Evolutionary conservation across 2,329 filamentous ascomycete species (phyloP).

Genomic region (Lachnellula willkommii): DNA sequence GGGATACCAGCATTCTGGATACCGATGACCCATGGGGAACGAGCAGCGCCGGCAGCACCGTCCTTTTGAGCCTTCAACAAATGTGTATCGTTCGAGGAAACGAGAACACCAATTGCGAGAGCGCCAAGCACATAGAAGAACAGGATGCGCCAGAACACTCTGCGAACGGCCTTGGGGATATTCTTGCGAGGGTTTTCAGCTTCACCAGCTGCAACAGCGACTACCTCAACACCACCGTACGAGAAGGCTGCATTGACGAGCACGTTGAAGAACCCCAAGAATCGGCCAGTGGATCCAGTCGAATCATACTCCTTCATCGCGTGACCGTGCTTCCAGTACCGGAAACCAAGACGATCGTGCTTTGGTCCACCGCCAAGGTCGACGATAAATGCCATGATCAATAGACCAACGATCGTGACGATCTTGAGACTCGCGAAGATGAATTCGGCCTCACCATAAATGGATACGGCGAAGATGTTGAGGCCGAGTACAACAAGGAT

Average conservation of each 20-base stretch:
- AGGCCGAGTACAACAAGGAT: constrained; percentile 33
- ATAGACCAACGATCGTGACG: constrained; percentile 50
- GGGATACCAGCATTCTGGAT: constrained; percentile 61
- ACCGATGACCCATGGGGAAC: constrained; percentile 67
- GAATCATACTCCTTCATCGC: constrained; percentile 38
- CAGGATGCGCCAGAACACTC: constrained; percentile 55
- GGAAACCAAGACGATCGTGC: constrained; percentile 55
- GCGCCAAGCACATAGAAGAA: constrained; percentile 56
- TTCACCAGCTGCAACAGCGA: constrained; percentile 56
- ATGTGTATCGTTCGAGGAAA: constrained; percentile 27
- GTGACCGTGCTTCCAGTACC: constrained; percentile 52
- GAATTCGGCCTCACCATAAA: constrained; percentile 56
- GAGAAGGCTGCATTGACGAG: constrained; percentile 42
- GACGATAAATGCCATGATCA: constrained; percentile 44
- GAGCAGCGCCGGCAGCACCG: constrained; percentile 45
- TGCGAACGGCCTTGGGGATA: constrained; percentile 56
- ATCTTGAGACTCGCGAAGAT: constrained; percentile 52
- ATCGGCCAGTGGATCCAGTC: constrained; percentile 50
- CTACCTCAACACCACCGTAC: constrained; percentile 45
- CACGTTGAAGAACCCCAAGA: constrained; percentile 43
- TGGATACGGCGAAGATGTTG: constrained; percentile 52
- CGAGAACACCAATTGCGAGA: constrained; percentile 45
- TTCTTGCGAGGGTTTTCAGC: constrained; percentile 60
- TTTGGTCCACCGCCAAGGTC: constrained; percentile 55
- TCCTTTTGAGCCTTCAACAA: constrained; percentile 7